Conservation (phyloP, 2,329 filamentous ascomycete genomes). For the Xylariaceae sp. region DNA sequence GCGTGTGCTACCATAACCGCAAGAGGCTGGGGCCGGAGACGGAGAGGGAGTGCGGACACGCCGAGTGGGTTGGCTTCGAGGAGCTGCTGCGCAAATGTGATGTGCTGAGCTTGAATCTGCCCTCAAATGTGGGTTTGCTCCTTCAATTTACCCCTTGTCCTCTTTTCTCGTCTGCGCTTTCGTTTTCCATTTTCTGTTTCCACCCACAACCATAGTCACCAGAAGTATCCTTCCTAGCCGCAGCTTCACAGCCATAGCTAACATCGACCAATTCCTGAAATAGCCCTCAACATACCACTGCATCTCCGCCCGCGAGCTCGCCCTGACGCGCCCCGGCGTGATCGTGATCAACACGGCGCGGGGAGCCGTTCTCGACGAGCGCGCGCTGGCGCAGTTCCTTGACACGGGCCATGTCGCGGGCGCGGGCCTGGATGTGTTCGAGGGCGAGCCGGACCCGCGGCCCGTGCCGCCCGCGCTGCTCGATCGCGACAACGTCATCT, state of each 20-base stretch:
- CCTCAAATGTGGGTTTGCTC: constrained; percentile 37
- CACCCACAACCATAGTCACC: no score
- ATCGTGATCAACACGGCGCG: constrained; percentile 52
- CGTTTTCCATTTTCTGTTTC: no score
- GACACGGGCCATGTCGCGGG: constrained; percentile 46
- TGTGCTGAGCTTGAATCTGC: constrained; percentile 46
- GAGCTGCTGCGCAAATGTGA: constrained; percentile 45
- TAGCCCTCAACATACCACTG: constrained; percentile 50
- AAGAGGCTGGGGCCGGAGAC: constrained; percentile 24
- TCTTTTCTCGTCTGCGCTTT: no score
- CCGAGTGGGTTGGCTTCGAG: constrained; percentile 48
- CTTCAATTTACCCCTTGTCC: no score
- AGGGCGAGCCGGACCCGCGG: no score
- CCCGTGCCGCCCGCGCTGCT: no score
- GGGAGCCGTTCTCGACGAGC: constrained; percentile 49
- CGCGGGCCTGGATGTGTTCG: constrained; percentile 43
- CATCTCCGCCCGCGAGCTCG: constrained; percentile 41
- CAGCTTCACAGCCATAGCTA: no score
- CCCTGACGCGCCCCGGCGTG: constrained; percentile 46
- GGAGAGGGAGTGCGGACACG: constrained; percentile 30
- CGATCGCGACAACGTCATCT: no score
- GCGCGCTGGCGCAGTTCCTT: constrained; percentile 43
- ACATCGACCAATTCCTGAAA: no score
- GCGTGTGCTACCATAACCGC: constrained; percentile 52
- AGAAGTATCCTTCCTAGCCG: no score